Percentiles rank a stretch among this genome's conserved stretches.
phyloP scores from a whole-genome alignment of 257 asterid genomes.

The Jacaranda mimosifolia region DNA sequence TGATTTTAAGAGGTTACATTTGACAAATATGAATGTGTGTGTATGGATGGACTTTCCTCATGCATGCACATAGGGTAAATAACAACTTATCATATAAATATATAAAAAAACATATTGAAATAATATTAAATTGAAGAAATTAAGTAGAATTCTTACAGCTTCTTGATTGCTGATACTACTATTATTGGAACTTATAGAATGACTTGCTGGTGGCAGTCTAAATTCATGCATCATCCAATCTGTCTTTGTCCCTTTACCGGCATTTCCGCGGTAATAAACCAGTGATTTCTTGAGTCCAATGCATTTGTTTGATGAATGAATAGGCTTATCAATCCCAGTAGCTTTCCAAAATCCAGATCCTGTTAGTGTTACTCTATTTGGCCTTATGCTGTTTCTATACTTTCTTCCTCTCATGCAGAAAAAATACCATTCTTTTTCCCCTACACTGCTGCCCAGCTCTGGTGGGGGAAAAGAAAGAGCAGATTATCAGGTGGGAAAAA shows the following conservation, averaged over 20 bases:
- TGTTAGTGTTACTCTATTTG: slow-evolving; percentile 26
- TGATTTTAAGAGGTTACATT: background rate
- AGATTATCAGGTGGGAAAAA: background rate
- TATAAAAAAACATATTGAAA: background rate
- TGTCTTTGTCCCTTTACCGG: slow-evolving; percentile 24
- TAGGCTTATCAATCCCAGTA: slow-evolving; percentile 26
- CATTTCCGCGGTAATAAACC: slow-evolving; percentile 23
- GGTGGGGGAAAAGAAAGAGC: background rate
- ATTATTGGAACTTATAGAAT: background rate
- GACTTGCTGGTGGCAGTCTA: slow-evolving; percentile 9
- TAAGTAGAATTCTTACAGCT: slow-evolving; percentile 20
- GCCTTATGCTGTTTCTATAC: slow-evolving; percentile 34
- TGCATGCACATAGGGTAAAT: background rate
- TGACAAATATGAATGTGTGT: background rate
- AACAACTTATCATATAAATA: background rate
- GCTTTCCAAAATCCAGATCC: slow-evolving; percentile 36
- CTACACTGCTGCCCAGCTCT: background rate
- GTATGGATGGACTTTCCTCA: background rate
- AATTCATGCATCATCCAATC: slow-evolving; percentile 38
- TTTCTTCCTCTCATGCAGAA: slow-evolving; percentile 37
- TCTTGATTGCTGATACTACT: background rate
- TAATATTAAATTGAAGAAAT: background rate
- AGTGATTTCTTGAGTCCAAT: slow-evolving; percentile 32
- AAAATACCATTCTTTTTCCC: slow-evolving; percentile 35
- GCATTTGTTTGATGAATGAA: slow-evolving; percentile 13